phyloP scores from a whole-genome alignment of 2,329 filamentous ascomycete genomes.

The Orbilia oligospora region DNA sequence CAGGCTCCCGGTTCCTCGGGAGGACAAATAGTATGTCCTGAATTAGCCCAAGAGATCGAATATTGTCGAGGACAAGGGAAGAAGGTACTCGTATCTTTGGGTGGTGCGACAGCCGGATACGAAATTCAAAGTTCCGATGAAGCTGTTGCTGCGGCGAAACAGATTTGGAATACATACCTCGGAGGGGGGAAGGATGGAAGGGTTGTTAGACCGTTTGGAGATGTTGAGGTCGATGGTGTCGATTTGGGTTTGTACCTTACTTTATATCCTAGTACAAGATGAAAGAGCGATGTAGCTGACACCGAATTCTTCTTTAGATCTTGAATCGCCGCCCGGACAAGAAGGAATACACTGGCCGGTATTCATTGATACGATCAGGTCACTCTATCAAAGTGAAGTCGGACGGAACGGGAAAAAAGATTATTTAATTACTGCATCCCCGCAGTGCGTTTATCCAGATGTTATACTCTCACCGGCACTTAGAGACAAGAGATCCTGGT shows the following conservation, averaged over 20 bases:
- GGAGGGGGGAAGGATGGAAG: constrained; percentile 32
- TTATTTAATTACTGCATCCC: constrained; percentile 76
- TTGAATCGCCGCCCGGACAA: constrained; percentile 33
- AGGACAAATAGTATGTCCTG: constrained; percentile 29
- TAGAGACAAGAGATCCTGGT: constrained; percentile 45
- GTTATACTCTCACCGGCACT: constrained; percentile 45
- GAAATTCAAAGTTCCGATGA: constrained; percentile 67
- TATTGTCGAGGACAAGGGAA: constrained; percentile 77
- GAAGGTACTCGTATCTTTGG: constrained; percentile 79
- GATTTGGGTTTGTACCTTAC: constrained; percentile 39
- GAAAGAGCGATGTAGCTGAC: too few species aligned
- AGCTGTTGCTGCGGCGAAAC: constrained; percentile 73
- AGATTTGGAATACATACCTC: constrained; percentile 71
- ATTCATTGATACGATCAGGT: constrained; percentile 51
- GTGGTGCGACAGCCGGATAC: constrained; percentile 72
- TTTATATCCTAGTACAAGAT: too few species aligned
- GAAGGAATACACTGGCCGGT: constrained; percentile 45
- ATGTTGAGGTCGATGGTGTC: constrained; percentile 54
- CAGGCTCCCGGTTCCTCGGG: neutral
- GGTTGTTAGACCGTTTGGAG: constrained; percentile 40
- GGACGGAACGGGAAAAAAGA: constrained; percentile 69
- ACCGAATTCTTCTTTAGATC: constrained; percentile 42
- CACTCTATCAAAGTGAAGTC: constrained; percentile 22
- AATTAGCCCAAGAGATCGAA: constrained; percentile 41
- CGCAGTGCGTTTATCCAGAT: constrained; percentile 78